Evolutionary conservation across 2,329 filamentous ascomycete species (phyloP), one percentile per base, ranked within the genome.

Genomic region (Calonectria hawksworthii): DNA sequence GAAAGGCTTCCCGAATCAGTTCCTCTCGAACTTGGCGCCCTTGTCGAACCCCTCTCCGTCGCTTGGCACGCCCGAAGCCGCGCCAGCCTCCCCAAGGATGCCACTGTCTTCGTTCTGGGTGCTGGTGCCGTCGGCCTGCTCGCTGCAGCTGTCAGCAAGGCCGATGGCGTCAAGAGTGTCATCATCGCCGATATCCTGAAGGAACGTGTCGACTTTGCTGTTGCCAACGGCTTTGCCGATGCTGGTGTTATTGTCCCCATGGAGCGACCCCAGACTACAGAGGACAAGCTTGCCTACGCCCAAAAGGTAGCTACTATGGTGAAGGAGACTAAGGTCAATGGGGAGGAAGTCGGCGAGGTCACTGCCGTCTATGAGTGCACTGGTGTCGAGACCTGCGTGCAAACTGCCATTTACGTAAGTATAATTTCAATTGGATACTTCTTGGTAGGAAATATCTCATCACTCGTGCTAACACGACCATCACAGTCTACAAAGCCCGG

Each of bases 321-420:
- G 66, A 86, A 85, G 78, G 79, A 78, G 38, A 83, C 84, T 0
- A 75, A 78, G 41, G 82, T 86, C 2, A 80, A 81, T 0, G 87
- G 86, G 11, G 82, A 86, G 76, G 87, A 89, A 16, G 88, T 94
- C 74, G 91, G 87, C 0, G 92, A 95, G 81, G 90, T 94, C 0
- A 90, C 92, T 66, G 90, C 91, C 1, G 93, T 94, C 3, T 95
- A 94, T 80, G 94, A 96, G 85, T 96, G 94, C 82, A 96, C 94
- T 0, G 94, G 94, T 11, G 94, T 95, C 28, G 94, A 95, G 82
- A 91, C 92, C 0, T 96, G 94, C 80, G 88, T 95, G 79, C 94
- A 96, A 83, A 91, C 92, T 8, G 90, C 93, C 6, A 95, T 96
- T 70, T 96, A 94, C 80, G 89, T 90, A 76, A 83, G 87, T 84